Conservation (phyloP, 2,329 filamentous ascomycete genomes). For the Arachnopeziza araneosa region DNA sequence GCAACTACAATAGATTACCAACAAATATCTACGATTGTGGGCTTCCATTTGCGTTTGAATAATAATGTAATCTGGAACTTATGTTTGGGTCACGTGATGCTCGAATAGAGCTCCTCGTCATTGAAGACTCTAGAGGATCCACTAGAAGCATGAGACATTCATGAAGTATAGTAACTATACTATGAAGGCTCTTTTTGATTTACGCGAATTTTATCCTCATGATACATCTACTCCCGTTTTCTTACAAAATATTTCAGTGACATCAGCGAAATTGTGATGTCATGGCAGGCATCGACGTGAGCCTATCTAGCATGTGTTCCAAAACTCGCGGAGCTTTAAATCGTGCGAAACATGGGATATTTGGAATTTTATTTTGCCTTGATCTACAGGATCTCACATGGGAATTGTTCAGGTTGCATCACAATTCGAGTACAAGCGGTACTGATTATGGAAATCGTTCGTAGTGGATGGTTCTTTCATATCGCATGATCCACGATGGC, state of each 20-base stretch:
- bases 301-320: background rate
- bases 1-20: no score
- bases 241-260: background rate
- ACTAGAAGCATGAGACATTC: no score
- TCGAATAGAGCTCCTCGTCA: no score
- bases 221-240: background rate
- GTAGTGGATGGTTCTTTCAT: background rate
- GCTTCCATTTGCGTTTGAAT: no score
- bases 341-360: background rate
- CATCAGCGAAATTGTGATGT: background rate
- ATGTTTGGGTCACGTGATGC: no score
- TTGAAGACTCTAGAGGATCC: no score
- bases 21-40: no score
- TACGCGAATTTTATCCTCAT: background rate
- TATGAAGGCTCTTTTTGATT: background rate
- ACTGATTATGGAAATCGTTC: background rate
- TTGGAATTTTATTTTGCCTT: background rate
- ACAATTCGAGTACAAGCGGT: background rate
- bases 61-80: no score
- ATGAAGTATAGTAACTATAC: background rate
- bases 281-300: background rate
- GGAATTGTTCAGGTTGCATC: background rate
- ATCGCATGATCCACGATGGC: background rate
- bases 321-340: background rate
- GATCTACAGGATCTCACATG: background rate